These are phyloP conservation scores for Chytriomyces sp. DNA, from an alignment of 192 early-diverging fungal genomes.

Conservation along the genomic window DNA sequence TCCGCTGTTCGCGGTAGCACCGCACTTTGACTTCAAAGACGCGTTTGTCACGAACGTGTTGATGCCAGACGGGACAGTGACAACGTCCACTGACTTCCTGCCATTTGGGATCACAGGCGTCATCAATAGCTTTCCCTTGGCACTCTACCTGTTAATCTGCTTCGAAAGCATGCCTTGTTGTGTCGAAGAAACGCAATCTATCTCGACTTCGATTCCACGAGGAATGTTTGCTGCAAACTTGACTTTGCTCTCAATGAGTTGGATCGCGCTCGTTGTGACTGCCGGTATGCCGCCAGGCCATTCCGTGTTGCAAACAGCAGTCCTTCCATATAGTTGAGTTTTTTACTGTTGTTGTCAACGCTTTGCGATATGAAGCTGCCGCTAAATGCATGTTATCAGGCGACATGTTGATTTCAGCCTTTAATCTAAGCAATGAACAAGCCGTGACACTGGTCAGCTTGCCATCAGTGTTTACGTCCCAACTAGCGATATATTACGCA, in stretches of 20 bases:
- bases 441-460: constrained; percentile 4
- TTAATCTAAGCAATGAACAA: background rate
- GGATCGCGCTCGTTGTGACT: background rate
- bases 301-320: background rate
- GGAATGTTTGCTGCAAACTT: constrained; percentile 17
- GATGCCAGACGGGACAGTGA: background rate
- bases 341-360: background rate
- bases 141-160: constrained; percentile 21
- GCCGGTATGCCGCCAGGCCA: constrained; percentile 7
- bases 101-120: constrained; percentile 29
- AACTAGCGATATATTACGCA: constrained; percentile 21
- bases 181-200: constrained; percentile 17
- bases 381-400: background rate
- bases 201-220: constrained; percentile 1
- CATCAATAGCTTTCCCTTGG: constrained; percentile 2
- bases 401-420: background rate
- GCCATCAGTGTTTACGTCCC: background rate
- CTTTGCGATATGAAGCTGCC: background rate
- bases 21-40: background rate
- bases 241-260: constrained; percentile 16
- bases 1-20: background rate
- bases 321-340: constrained; percentile 1
- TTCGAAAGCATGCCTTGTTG: constrained; percentile 27
- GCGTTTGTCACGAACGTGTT: background rate
- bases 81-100: constrained; percentile 12